Conservation (phyloP, 1,139 yeast genomes). For the Pichia sp. region DNA sequence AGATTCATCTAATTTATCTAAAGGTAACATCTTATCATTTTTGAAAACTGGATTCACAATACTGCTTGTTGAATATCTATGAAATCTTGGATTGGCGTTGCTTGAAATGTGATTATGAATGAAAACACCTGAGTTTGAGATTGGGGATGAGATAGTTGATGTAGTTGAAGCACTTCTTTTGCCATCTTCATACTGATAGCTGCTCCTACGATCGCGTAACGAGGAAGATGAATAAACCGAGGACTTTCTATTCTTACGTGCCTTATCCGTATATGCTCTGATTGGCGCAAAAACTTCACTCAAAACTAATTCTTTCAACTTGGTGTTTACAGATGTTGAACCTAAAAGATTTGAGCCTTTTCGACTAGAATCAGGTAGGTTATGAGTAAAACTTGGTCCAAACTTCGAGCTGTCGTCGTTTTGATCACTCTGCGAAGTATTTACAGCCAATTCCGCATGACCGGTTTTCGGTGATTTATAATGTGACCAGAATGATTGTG, state of each 20-base stretch:
- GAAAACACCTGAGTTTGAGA: neutral
- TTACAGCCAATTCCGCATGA: neutral
- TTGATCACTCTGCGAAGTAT: neutral
- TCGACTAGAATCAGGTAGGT: neutral
- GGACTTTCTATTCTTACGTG: slow-evolving; percentile 9
- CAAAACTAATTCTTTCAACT: slow-evolving; percentile 56
- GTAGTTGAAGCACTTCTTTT: slow-evolving; percentile 4
- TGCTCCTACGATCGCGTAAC: slow-evolving; percentile 4
- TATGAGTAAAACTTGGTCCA: too few species aligned
- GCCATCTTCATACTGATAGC: slow-evolving; percentile 5
- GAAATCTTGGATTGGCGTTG: slow-evolving; percentile 6
- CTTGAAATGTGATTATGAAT: too few species aligned
- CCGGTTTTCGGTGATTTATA: slow-evolving; percentile 41
- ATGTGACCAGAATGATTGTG: slow-evolving; percentile 62
- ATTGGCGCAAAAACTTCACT: slow-evolving; percentile 64
- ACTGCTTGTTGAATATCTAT: slow-evolving; percentile 23
- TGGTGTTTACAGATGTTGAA: slow-evolving; percentile 56
- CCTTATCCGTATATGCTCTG: slow-evolving; percentile 22
- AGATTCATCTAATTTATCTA: neutral
- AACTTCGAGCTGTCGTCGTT: too few species aligned
- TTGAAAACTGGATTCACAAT: slow-evolving; percentile 1
- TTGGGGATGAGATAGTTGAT: neutral
- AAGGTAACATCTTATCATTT: neutral
- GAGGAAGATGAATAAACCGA: slow-evolving; percentile 1
- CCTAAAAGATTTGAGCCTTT: slow-evolving; percentile 32